Evolutionary conservation across 164 flowering plant genomes (phyloP).

Genomic region (Tetracentron sinense): DNA sequence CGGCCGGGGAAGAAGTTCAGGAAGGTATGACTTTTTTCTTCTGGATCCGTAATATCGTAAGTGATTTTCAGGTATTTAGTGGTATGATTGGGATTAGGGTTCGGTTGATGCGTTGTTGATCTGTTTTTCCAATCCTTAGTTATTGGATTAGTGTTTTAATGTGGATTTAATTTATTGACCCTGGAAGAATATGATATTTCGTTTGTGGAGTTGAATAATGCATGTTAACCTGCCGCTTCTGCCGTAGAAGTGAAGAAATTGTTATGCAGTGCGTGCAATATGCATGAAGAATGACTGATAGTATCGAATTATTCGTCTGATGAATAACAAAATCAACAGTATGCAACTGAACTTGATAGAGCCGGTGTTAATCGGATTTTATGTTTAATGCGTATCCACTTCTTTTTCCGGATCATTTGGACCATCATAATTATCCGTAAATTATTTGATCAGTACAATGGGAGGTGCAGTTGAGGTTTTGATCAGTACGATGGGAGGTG

Average conservation of each 20-base stretch:
- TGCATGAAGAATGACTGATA: not conserved
- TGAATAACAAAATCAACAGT: not conserved
- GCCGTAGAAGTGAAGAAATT: not conserved
- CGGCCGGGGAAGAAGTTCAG: conserved; percentile 75
- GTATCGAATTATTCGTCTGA: not conserved
- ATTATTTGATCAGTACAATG: not conserved
- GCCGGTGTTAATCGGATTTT: conserved; percentile 14
- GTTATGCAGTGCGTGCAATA: not conserved
- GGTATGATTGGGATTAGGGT: conserved; percentile 2
- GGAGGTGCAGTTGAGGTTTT: not conserved
- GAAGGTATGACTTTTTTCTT: conserved; percentile 40
- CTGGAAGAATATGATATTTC: not conserved
- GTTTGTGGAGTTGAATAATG: not conserved
- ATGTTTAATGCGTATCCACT: not conserved
- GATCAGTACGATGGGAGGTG: not conserved
- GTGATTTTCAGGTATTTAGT: not conserved
- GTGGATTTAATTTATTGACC: not conserved
- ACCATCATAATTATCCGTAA: not conserved
- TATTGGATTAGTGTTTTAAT: not conserved
- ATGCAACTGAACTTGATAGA: not conserved
- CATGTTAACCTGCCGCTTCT: not conserved
- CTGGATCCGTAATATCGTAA: conserved; percentile 18
- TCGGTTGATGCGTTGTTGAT: conserved; percentile 4
- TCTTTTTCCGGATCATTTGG: not conserved
- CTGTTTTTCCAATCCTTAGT: conserved; percentile 7